phyloP scores from a whole-genome alignment of 305 asterid species.

The Coffea humblotiana region DNA sequence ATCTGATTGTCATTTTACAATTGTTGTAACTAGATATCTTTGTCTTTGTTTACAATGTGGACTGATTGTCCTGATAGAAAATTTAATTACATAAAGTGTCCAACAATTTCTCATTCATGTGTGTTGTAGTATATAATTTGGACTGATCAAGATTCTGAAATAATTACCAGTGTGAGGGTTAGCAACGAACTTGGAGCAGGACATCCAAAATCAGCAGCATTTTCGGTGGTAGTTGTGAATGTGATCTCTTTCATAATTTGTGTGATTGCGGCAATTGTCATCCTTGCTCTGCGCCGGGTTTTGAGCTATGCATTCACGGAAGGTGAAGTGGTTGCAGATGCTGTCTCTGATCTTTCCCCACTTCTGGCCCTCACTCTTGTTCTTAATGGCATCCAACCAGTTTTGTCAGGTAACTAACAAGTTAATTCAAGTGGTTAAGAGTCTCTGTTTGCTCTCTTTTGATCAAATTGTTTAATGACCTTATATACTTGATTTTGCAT shows the following conservation, averaged over 20 bases:
- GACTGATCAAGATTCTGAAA: neutral
- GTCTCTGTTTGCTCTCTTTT: no score
- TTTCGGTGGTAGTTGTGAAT: constrained; percentile 20
- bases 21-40: neutral
- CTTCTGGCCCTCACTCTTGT: constrained; percentile 23
- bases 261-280: constrained; percentile 5
- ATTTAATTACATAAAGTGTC: neutral
- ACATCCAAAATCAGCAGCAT: constrained; percentile 24
- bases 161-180: constrained; percentile 21
- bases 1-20: no score
- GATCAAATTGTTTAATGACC: no score
- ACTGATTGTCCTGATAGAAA: neutral
- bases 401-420: constrained; percentile 16
- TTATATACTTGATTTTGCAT: no score
- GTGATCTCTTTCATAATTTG: constrained; percentile 1
- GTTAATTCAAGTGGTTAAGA: no score
- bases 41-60: neutral
- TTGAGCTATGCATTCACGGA: constrained; percentile 27
- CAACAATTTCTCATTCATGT: neutral
- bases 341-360: constrained; percentile 25
- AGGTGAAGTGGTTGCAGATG: constrained; percentile 24
- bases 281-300: constrained; percentile 8
- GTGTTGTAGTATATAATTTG: neutral
- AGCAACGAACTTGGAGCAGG: constrained; percentile 22
- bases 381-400: constrained; percentile 25